Conservation (phyloP, 768 basidiomycete species). For the Xerocomellus intermedius region DNA sequence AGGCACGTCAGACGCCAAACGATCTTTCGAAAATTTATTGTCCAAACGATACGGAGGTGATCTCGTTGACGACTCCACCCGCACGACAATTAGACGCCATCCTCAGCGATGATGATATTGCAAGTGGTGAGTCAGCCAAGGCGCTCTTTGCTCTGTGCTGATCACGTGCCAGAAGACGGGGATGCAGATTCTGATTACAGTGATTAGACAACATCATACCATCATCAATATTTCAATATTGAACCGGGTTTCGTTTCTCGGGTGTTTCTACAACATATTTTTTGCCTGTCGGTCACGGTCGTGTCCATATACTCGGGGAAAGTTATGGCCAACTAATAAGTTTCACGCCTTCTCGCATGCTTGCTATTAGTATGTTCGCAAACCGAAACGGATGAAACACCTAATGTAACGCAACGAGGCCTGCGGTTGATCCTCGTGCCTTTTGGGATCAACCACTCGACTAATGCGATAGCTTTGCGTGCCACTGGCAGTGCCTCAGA, state of each 20-base stretch:
- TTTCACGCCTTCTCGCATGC: too few species aligned
- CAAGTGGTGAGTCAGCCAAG: constrained; percentile 12
- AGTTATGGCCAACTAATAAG: too few species aligned
- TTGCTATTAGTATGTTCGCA: too few species aligned
- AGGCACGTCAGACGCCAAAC: constrained; percentile 28
- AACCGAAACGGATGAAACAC: too few species aligned
- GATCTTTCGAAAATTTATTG: constrained; percentile 22
- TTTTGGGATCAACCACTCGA: too few species aligned
- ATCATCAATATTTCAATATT: not conserved
- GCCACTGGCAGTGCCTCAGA: too few species aligned
- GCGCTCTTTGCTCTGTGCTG: not conserved
- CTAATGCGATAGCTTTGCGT: not conserved
- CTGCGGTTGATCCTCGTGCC: too few species aligned
- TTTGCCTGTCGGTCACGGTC: not conserved
- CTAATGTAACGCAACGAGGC: too few species aligned
- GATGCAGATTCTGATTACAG: constrained; percentile 4
- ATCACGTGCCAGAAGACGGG: constrained; percentile 5
- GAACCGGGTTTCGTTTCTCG: not conserved
- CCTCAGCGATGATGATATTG: constrained; percentile 17
- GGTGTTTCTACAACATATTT: not conserved
- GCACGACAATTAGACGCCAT: constrained; percentile 10
- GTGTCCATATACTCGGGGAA: too few species aligned
- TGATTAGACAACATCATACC: not conserved
- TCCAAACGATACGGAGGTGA: constrained; percentile 15
- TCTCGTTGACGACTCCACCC: constrained; percentile 21